Conservation (phyloP, 1,284 basidiomycete genomes). For the Waitea zeae region DNA sequence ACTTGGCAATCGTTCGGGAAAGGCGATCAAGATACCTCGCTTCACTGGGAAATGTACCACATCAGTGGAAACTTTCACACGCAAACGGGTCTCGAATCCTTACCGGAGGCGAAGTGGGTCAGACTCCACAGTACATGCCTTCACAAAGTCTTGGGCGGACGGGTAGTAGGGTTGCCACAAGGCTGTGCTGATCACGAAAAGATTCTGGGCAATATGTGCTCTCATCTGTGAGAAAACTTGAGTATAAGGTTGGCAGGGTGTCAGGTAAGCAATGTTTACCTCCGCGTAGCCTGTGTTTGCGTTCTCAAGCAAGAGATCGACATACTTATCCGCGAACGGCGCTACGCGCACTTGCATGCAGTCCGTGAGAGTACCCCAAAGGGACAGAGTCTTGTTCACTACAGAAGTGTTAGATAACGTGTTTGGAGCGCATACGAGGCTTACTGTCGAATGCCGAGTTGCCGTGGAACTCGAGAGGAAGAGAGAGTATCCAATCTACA, state of each 20-base stretch:
- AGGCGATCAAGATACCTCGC: conserved; percentile 41
- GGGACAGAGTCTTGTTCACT: conserved; percentile 55
- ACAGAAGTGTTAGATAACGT: conserved; percentile 6
- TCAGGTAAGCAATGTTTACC: conserved; percentile 20
- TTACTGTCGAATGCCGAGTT: conserved; percentile 63
- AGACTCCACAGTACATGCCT: conserved; percentile 34
- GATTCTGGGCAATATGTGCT: conserved; percentile 47
- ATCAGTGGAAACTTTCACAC: conserved; percentile 4
- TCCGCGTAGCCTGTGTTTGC: conserved; percentile 74
- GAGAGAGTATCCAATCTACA: conserved; percentile 65
- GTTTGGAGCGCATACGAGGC: conserved; percentile 9
- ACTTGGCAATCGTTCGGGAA: conserved; percentile 29
- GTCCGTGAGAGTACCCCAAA: conserved; percentile 43
- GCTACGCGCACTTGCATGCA: conserved; percentile 45
- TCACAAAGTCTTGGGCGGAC: conserved; percentile 45
- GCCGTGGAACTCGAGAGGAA: conserved; percentile 67
- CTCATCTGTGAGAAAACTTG: conserved; percentile 36
- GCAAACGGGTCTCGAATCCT: conserved; percentile 7
- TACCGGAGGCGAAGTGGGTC: conserved; percentile 56
- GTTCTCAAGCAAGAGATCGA: conserved; percentile 57
- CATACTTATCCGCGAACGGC: conserved; percentile 48
- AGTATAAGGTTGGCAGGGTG: conserved; percentile 2
- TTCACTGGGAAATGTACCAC: conserved; percentile 28
- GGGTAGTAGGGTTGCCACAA: conserved; percentile 68
- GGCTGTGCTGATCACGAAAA: conserved; percentile 43